Percentiles rank a stretch among this genome's conserved stretches.
These are phyloP conservation scores for Blastocystis sp. DNA, from an alignment of 352 stramenopile genomes.

Conservation along the genomic window DNA sequence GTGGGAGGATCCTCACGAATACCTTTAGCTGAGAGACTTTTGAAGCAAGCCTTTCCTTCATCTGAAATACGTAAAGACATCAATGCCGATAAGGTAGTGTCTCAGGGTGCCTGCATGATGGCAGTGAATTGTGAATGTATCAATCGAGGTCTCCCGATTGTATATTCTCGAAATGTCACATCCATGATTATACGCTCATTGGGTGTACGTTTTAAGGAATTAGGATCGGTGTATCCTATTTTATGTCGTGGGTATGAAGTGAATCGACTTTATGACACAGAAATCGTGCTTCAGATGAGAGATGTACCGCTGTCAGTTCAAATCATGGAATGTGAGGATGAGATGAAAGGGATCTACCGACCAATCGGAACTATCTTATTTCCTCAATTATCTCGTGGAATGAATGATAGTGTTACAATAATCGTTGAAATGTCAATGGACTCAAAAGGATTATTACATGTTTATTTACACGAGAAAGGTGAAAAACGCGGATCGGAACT, in stretches of 20 bases:
- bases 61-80: background rate
- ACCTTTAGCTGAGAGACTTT: background rate
- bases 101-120: background rate
- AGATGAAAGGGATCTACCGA: background rate
- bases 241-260: background rate
- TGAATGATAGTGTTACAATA: background rate
- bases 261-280: background rate
- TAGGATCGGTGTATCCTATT: background rate
- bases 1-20: constrained; percentile 1
- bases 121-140: background rate
- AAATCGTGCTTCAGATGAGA: background rate
- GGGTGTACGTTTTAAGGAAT: background rate
- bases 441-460: background rate
- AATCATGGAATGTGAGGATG: background rate
- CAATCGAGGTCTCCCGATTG: background rate
- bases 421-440: background rate
- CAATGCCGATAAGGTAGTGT: background rate
- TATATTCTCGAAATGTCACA: background rate
- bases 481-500: background rate
- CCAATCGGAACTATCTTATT: background rate
- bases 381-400: background rate
- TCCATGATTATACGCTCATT: background rate
- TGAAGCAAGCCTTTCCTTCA: background rate
- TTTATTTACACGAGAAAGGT: background rate
- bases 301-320: too few species aligned